These are phyloP conservation scores for Vanrija sp. DNA, from an alignment of 1,284 basidiomycete genomes.

Conservation along the genomic window DNA sequence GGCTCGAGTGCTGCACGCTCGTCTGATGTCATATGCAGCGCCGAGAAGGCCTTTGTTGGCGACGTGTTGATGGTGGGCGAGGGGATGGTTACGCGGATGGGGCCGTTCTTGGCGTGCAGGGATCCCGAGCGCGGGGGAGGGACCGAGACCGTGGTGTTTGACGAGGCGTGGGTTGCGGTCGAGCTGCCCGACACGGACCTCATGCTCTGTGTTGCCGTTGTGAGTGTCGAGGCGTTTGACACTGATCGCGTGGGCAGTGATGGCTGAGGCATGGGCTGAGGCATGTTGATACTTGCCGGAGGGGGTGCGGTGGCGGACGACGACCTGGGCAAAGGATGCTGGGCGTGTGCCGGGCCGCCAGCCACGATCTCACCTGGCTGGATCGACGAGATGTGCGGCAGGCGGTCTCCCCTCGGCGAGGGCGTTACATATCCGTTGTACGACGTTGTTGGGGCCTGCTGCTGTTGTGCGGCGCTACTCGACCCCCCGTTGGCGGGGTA, in stretches of 20 bases:
- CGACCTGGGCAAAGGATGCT: background rate
- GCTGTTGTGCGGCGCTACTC: background rate
- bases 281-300: too few relatives aligned
- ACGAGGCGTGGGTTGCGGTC: background rate
- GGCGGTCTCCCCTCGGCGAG: background rate
- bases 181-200: slow-evolving; percentile 8
- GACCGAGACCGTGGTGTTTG: slow-evolving; percentile 1
- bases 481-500: background rate
- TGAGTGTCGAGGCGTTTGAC: background rate
- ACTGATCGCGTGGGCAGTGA: background rate
- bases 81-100: slow-evolving; percentile 13
- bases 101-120: slow-evolving; percentile 5
- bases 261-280: too few relatives aligned
- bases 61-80: slow-evolving; percentile 3
- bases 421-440: slow-evolving; percentile 1
- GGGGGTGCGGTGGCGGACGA: background rate
- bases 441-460: background rate
- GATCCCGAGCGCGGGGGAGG: slow-evolving; percentile 12
- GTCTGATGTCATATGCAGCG: too few relatives aligned
- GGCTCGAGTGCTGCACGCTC: too few relatives aligned
- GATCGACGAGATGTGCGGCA: slow-evolving; percentile 1
- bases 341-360: background rate
- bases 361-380: background rate
- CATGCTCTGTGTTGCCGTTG: background rate
- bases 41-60: too few relatives aligned